These are phyloP conservation scores for Diplodia sapinea DNA, from an alignment of 2,329 filamentous ascomycete genomes.

Conservation along the genomic window DNA sequence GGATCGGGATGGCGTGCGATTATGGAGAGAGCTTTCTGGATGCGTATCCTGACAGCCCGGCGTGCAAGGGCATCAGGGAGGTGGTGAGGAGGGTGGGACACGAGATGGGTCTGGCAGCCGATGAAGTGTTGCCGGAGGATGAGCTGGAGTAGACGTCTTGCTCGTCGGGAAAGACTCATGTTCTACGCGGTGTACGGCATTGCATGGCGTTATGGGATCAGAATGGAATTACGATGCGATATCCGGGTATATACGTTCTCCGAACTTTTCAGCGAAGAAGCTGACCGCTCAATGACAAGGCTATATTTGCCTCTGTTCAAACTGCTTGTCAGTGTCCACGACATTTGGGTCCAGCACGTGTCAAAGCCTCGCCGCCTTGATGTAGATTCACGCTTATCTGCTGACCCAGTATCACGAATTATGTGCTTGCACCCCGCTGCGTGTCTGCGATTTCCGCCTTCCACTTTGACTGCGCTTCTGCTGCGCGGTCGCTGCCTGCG, in stretches of 20 bases:
- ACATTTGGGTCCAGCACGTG: too few relatives aligned
- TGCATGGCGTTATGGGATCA: conserved; percentile 6
- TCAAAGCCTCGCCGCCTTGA: too few relatives aligned
- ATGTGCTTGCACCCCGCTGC: neutral
- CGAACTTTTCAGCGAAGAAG: neutral
- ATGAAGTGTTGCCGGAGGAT: conserved; percentile 39
- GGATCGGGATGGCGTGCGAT: conserved; percentile 95
- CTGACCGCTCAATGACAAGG: neutral
- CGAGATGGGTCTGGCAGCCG: conserved; percentile 42
- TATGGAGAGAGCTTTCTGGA: conserved; percentile 98
- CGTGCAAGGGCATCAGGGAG: conserved; percentile 77
- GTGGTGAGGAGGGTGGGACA: conserved; percentile 77
- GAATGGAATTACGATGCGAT: neutral
- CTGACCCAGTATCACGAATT: neutral
- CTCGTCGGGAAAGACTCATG: neutral
- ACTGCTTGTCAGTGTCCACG: too few relatives aligned
- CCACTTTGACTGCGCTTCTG: neutral
- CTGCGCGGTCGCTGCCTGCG: neutral
- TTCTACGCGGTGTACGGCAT: neutral
- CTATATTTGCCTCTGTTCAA: too few relatives aligned
- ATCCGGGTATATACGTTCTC: conserved; percentile 12
- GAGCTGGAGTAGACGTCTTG: neutral
- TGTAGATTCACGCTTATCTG: neutral
- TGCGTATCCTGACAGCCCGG: conserved; percentile 89
- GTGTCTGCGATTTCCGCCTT: neutral